phyloP scores from a whole-genome alignment of 2,329 filamentous ascomycete species.

The Aspergillus alliaceus region DNA sequence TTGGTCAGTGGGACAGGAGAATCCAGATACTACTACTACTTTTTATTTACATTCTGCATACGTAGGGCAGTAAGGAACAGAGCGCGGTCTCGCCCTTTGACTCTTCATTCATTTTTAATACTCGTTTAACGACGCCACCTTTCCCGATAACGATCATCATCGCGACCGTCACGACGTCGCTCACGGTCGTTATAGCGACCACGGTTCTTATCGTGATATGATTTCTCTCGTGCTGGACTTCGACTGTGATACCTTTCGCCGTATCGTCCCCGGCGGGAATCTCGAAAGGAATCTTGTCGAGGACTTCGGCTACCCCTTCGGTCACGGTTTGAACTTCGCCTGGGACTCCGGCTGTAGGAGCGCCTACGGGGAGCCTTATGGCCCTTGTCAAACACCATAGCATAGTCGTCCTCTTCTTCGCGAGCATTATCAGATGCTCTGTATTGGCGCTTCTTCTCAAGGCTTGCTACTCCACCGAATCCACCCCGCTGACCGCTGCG shows the following conservation, averaged over 20 bases:
- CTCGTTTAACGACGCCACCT: conserved; percentile 23
- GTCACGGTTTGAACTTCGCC: conserved; percentile 31
- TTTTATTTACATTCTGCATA: background rate
- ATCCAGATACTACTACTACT: too few species aligned
- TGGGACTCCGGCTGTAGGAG: conserved; percentile 49
- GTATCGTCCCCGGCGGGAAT: conserved; percentile 28
- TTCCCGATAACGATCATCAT: conserved; percentile 32
- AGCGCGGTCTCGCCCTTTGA: background rate
- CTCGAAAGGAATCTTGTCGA: conserved; percentile 23
- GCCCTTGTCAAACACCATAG: conserved; percentile 74
- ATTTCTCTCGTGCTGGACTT: conserved; percentile 27
- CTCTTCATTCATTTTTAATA: too few species aligned
- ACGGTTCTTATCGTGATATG: conserved; percentile 38
- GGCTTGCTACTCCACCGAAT: conserved; percentile 82
- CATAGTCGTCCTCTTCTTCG: conserved; percentile 59
- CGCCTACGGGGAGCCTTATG: conserved; percentile 23
- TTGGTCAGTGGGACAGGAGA: background rate
- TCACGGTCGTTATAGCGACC: conserved; percentile 38
- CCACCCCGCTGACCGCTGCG: conserved; percentile 68
- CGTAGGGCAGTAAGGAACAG: background rate
- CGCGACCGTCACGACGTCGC: conserved; percentile 25
- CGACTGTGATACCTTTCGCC: conserved; percentile 37
- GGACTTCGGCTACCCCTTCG: conserved; percentile 33
- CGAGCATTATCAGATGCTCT: conserved; percentile 60
- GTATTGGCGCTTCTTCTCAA: conserved; percentile 92